Base-by-base conservation (phyloP, 768 basidiomycete genomes). In the Lyophyllum atratum region DNA sequence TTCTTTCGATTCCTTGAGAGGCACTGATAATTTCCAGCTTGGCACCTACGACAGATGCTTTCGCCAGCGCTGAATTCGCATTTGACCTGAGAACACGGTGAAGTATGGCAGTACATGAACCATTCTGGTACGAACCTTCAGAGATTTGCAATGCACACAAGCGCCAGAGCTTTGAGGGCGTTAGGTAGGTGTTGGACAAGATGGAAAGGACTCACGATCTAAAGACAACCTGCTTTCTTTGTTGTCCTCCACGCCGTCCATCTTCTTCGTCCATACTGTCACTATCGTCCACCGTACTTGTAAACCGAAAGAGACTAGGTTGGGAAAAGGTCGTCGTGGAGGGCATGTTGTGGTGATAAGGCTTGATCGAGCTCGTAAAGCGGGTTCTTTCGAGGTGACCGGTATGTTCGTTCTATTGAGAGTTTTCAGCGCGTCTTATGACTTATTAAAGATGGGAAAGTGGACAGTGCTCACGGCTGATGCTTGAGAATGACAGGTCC, bases 71-170 rank as follows among this genome's bases (percentile, higher is more conserved):
- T 69, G 57, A 78, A 79, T 67, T 83, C 78, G 53, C 84, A 85
- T 63, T 78, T 74, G 56, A 84, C 82, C 83, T 84, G 54, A 33
- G 21, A 52, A 26, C 29, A 31, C n/a, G 29, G 22, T 58, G 45
- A 49, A 37, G 17, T 28, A 9, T 24, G 3, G 22, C 26, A 8
- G 25, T 45, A 14, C 6, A 25, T 44, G 24, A 2, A 29, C 15
- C 1, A 8, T 53, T 47, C 25, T 37, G 21, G 25, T 51, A 62
- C 70, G 45, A 48, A 81, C 83, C 68, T 84, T 85, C 43, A 84
- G 73, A 6, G 80, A 80, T 68, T 85, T 84, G 68, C 83, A 85
- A 56, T 84, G 80, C 25, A 80, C 76, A 66, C 83, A 84, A 28
- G 82, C 83, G 24, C 81, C 79, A 52, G 77, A 72, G 31, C 83